Evolutionary conservation across 73 alveolate genomes (phyloP).

Genomic region (Paramecium caudatum): DNA sequence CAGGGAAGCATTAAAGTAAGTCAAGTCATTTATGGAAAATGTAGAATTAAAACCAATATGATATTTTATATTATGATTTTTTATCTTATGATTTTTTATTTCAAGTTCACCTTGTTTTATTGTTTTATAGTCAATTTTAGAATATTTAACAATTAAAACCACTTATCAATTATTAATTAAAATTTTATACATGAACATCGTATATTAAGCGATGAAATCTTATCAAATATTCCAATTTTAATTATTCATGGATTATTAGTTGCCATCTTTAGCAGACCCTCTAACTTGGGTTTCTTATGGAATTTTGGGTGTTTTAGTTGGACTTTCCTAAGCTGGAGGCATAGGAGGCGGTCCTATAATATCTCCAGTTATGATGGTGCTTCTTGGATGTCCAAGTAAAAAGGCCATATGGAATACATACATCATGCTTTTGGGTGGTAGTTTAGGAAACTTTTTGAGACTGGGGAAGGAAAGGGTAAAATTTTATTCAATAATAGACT

Average conservation of each 20-base stretch:
- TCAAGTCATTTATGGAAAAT: slow-evolving; percentile 54
- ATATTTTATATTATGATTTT: too few relatives aligned
- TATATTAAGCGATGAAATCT: neutral
- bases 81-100: neutral
- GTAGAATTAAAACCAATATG: slow-evolving; percentile 65
- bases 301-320: slow-evolving; percentile 41
- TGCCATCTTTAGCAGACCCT: slow-evolving; percentile 55
- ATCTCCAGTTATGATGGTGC: slow-evolving; percentile 68
- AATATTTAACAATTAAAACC: neutral
- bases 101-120: too few relatives aligned
- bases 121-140: too few relatives aligned
- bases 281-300: slow-evolving; percentile 30
- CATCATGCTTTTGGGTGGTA: slow-evolving; percentile 62
- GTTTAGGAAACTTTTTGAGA: slow-evolving; percentile 46
- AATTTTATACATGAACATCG: neutral
- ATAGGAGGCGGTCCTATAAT: slow-evolving; percentile 68
- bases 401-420: slow-evolving; percentile 64
- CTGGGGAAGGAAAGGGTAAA: slow-evolving; percentile 64
- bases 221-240: slow-evolving; percentile 55
- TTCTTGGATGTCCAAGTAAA: slow-evolving; percentile 55
- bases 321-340: slow-evolving; percentile 67
- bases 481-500: slow-evolving; percentile 1
- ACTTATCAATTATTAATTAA: neutral
- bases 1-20: slow-evolving; percentile 43
- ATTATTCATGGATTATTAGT: slow-evolving; percentile 37